Evolutionary conservation across 495 filamentous ascomycete genomes (phyloP).

Genomic region (Aspergillus sclerotiicarbonarius): DNA sequence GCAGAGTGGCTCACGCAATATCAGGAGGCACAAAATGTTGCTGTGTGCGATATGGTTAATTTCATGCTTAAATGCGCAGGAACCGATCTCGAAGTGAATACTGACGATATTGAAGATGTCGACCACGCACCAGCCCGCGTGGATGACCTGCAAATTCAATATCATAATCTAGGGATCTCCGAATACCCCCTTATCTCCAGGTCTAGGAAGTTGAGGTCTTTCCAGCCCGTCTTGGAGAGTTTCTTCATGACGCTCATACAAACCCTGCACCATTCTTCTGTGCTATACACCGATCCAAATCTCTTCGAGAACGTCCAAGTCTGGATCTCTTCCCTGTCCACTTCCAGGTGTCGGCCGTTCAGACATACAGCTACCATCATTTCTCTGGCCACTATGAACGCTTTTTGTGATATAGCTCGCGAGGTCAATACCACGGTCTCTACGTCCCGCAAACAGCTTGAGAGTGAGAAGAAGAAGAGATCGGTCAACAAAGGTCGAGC

Average conservation of each 20-base stretch:
- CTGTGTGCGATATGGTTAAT: slow-evolving; percentile 82
- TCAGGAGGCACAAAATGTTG: slow-evolving; percentile 60
- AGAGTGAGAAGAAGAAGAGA: slow-evolving; percentile 76
- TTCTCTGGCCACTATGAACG: slow-evolving; percentile 68
- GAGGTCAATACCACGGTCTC: slow-evolving; percentile 66
- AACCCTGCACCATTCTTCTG: slow-evolving; percentile 68
- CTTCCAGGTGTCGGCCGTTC: slow-evolving; percentile 78
- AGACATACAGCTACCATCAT: slow-evolving; percentile 87
- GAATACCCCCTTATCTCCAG: slow-evolving; percentile 94
- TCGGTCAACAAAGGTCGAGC: slow-evolving; percentile 72
- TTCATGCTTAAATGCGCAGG: slow-evolving; percentile 83
- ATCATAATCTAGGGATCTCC: slow-evolving; percentile 71
- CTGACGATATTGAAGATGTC: slow-evolving; percentile 79
- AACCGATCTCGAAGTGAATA: slow-evolving; percentile 68
- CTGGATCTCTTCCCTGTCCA: slow-evolving; percentile 87
- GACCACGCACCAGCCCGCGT: slow-evolving; percentile 72
- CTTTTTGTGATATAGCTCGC: slow-evolving; percentile 62
- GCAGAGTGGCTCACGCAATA: slow-evolving; percentile 77
- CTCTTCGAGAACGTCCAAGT: slow-evolving; percentile 81
- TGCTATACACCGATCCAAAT: slow-evolving; percentile 69
- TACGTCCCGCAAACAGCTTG: slow-evolving; percentile 73
- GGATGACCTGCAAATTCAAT: slow-evolving; percentile 76
- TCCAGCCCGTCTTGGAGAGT: slow-evolving; percentile 69
- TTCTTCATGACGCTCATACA: slow-evolving; percentile 75
- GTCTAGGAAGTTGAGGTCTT: slow-evolving; percentile 65